Evolutionary conservation across 2,329 filamentous ascomycete genomes (phyloP), one percentile per base, ranked within the genome.

Genomic region (Bipolaris bicolor): DNA sequence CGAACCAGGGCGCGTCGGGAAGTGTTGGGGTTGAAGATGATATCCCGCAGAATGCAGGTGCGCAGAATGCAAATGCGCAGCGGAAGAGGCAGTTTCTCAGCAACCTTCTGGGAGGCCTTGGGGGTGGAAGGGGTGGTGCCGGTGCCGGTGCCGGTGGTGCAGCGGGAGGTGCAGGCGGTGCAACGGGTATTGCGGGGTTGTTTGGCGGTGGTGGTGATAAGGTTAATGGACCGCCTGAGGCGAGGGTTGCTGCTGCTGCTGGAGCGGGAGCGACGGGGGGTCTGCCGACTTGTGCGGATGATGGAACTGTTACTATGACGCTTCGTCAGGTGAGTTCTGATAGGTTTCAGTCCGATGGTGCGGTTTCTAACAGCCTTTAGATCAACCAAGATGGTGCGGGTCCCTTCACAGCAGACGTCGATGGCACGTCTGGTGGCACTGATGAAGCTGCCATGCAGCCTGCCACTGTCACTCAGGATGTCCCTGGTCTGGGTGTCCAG

Each of bases 381-480:
- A 72, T 90, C 78, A 90, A 90, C 81, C 87, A 89, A 73, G 87
- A 90, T 62, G 88, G 88, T 22, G 88, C 87, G 1, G 88, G 88
- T 1, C 86, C 86, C 2, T 78, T 90, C 58, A 82, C 79, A 20
- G 87, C 87, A 10, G 80, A 81, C 31, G 78, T 90, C 18, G 87
- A 90, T 68, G 78, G 80, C 40, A 88, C 86, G 22, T 89, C 86
- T 1, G 87, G 87, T 39, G 88, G 87, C 57, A 85, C 82, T 5
- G 83, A 88, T 64, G 70, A 81, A 44, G 67, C 75, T 26, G 87
- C 87, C 31, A 89, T 90, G 81, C 73, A 87, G 74, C 71, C 67
- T 1, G 87, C 87, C 10, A 68, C 83, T 48, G 83, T 89, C 56
- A 84, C 80, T 47, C 78, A 85, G 69, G 82, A 89, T 67, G 84